phyloP scores from a whole-genome alignment of 2,329 filamentous ascomycete genomes.

The Colletotrichum australisinense region DNA sequence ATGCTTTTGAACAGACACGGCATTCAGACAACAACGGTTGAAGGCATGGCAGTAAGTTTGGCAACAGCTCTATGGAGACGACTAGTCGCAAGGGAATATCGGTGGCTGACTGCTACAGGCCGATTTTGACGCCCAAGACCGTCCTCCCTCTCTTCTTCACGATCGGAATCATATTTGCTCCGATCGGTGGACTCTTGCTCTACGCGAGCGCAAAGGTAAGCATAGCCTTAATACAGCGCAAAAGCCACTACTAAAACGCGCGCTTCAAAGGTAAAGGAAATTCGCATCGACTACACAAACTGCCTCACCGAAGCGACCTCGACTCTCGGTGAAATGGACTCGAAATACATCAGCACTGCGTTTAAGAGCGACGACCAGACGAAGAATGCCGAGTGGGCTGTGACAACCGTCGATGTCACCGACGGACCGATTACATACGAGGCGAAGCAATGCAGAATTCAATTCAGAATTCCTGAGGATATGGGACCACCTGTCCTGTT shows the following conservation, averaged over 20 bases:
- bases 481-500: conserved; percentile 87
- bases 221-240: conserved; percentile 6
- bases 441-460: conserved; percentile 74
- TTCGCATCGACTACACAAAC: conserved; percentile 89
- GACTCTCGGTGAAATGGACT: conserved; percentile 60
- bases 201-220: conserved; percentile 85
- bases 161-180: conserved; percentile 91
- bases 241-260: conserved; percentile 1
- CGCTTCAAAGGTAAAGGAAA: conserved; percentile 80
- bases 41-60: conserved; percentile 95
- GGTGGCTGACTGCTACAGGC: conserved; percentile 62
- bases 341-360: conserved; percentile 69
- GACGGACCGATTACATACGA: conserved; percentile 47
- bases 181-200: conserved; percentile 87
- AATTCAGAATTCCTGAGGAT: conserved; percentile 82
- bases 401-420: conserved; percentile 52
- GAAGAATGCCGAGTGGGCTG: conserved; percentile 55
- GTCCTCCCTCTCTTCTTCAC: conserved; percentile 91
- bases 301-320: conserved; percentile 71
- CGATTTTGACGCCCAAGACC: conserved; percentile 94
- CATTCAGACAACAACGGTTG: conserved; percentile 94
- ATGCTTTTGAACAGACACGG: conserved; percentile 75
- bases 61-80: conserved; percentile 41
- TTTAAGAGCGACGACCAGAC: conserved; percentile 71
- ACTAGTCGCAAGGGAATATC: neutral